Percentiles rank a stretch among this genome's conserved stretches.
Conservation (phyloP, 306 rosid genomes). For the Phaseolus lunatus region DNA sequence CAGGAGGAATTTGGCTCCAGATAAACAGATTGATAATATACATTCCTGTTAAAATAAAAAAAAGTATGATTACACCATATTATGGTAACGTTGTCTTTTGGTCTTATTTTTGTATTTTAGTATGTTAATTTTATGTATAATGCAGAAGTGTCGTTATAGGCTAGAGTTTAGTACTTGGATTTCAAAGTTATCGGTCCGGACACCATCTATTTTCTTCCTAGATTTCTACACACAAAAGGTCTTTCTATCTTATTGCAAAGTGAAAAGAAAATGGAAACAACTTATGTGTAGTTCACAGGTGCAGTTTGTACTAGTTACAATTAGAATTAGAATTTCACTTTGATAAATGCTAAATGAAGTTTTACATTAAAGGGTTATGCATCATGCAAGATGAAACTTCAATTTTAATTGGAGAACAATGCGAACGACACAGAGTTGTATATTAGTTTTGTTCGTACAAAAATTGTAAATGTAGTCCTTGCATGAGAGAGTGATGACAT, state of each 20-base stretch:
- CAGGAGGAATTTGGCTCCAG: no score
- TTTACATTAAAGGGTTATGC: no score
- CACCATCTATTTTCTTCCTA: slow-evolving; percentile 14
- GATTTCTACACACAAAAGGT: neutral
- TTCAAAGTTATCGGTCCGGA: neutral
- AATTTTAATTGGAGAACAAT: no score
- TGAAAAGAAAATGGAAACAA: neutral
- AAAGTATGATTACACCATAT: neutral
- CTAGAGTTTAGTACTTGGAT: slow-evolving; percentile 15
- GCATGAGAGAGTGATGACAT: slow-evolving; percentile 30
- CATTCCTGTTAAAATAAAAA: slow-evolving; percentile 21
- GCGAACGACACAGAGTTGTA: no score
- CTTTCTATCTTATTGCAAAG: neutral
- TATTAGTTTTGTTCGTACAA: no score
- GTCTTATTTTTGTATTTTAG: neutral
- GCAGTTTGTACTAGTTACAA: no score
- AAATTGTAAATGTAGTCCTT: neutral
- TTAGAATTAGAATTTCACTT: no score
- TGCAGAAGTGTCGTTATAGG: slow-evolving; percentile 3
- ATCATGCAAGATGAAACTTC: no score
- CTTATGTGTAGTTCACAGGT: no score
- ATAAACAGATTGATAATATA: slow-evolving; percentile 19
- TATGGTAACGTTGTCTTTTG: neutral
- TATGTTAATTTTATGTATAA: neutral
- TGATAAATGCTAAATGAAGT: no score